These are phyloP conservation scores for Dictyostelium purpureum DNA, from an alignment of 78 protist genomes.

Conservation along the genomic window DNA sequence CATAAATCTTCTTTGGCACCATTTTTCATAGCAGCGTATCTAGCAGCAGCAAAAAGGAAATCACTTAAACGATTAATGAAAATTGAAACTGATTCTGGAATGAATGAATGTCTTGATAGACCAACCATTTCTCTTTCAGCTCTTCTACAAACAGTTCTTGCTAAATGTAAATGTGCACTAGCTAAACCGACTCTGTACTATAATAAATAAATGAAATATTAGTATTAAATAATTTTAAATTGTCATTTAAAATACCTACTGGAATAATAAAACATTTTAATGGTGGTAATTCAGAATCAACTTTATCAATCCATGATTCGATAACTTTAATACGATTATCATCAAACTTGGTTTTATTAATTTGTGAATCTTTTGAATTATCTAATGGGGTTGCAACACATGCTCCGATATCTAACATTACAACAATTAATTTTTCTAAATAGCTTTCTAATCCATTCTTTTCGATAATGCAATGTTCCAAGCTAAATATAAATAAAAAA, in stretches of 20 bases:
- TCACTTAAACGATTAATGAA: conserved; percentile 88
- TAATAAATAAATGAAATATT: not conserved
- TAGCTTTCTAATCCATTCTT: conserved; percentile 6
- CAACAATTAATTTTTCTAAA: not conserved
- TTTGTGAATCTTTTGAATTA: not conserved
- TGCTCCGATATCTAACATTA: conserved; percentile 23
- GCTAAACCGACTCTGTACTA: conserved; percentile 77
- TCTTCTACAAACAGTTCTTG: conserved; percentile 85
- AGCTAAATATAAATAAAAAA: not conserved
- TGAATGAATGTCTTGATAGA: not conserved
- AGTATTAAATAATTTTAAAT: not conserved
- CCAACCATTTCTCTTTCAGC: conserved; percentile 70
- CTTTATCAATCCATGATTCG: conserved; percentile 91
- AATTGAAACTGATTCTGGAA: conserved; percentile 13
- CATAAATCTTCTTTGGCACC: too few relatives aligned
- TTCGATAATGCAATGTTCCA: conserved; percentile 12
- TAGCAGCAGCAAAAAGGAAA: conserved; percentile 89
- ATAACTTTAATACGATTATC: conserved; percentile 39
- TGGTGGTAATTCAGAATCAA: conserved; percentile 89
- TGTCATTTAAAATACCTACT: not conserved
- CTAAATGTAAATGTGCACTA: conserved; percentile 83
- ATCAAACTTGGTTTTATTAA: conserved; percentile 36
- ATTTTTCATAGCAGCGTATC: conserved; percentile 36
- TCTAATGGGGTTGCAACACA: conserved; percentile 86
- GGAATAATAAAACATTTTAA: conserved; percentile 92